Evolutionary conservation across 805 yeast species (phyloP).

Genomic region (Wickerhamiella azymoides): DNA sequence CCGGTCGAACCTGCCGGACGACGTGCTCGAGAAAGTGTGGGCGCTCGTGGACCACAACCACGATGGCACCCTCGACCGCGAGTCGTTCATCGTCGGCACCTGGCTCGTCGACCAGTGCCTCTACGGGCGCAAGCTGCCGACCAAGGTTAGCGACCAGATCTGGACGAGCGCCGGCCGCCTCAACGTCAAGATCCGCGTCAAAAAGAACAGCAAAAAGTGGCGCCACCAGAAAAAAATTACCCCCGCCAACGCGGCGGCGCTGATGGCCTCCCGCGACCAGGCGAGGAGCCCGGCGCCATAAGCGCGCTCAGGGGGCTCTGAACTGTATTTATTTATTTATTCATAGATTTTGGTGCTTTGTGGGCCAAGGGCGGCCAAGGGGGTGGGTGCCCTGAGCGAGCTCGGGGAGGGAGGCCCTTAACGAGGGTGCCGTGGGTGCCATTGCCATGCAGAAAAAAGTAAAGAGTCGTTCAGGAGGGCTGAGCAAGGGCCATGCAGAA

Average conservation of each 20-base stretch:
- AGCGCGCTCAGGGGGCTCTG: neutral
- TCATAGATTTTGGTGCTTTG: neutral
- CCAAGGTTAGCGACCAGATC: constrained; percentile 45
- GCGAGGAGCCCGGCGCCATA: constrained; percentile 6
- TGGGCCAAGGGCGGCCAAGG: too few relatives aligned
- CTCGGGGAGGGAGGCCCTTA: too few relatives aligned
- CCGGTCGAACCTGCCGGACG: constrained; percentile 57
- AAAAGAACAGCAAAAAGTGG: constrained; percentile 12
- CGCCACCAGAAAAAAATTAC: neutral
- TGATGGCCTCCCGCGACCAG: constrained; percentile 2
- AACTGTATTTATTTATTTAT: neutral
- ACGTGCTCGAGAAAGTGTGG: constrained; percentile 51
- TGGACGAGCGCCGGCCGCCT: constrained; percentile 62
- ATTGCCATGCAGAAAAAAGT: too few relatives aligned
- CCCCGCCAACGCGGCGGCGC: constrained; percentile 5
- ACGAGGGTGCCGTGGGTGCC: too few relatives aligned
- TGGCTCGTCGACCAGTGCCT: constrained; percentile 95
- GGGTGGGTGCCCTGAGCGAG: too few relatives aligned
- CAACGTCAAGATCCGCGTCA: constrained; percentile 27
- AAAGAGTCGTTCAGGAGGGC: too few relatives aligned
- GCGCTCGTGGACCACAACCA: constrained; percentile 38
- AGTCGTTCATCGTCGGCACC: constrained; percentile 88
- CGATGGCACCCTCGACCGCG: constrained; percentile 66
- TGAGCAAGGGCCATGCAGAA: too few relatives aligned
- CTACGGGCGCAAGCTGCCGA: constrained; percentile 83